Base-by-base conservation (phyloP, 108 stramenopile species). In the Mediolabrus comicus region DNA sequence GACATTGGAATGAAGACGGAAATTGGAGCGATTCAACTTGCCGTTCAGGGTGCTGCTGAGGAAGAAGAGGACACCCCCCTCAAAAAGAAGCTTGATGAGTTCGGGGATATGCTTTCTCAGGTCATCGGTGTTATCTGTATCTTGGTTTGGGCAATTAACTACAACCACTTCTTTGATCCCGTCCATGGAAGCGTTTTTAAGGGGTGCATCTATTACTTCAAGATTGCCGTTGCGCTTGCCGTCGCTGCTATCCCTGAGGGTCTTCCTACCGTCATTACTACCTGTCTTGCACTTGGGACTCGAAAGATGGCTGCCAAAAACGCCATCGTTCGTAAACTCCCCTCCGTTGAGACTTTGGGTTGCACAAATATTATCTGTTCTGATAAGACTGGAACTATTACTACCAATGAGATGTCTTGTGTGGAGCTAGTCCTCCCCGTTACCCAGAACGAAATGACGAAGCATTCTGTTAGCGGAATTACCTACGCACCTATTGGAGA, bases 341-440 rank as follows among this genome's bases (percentile, higher is more conserved):
- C 92, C 29, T 84, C 88, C 16, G 92, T 92, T 17, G 95, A 96
- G 78, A 95, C 95, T 12, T 72, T 96, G 63, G 95, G 95, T 12
- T 90, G 89, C 72, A 88, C 88, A 19, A 82, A 72, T 17, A 75
- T 85, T 43, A 89, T 94, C 55, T 89, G 89, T 76, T 71, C 77
- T 13, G 95, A 96, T 87, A 96, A 96, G 85, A 96, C 95, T 5
- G 95, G 95, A 33, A 96, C 95, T 9, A 75, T 96, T 24, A 96
- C 95, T 24, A 80, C 87, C 57, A 92, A 92, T 84, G 70, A 84
- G 61, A 95, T 95, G 95, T 84, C 89, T 26, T 90, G 86, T 35
- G 84, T 74, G 27, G 69, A 65, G 32, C 17, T 67, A 27, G 60
- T 69, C 7, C 27, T 69, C 14, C 71, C 70, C 14, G 6, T 51